phyloP scores from a whole-genome alignment of 2,329 filamentous ascomycete genomes.

The Cercospora brassicicola region DNA sequence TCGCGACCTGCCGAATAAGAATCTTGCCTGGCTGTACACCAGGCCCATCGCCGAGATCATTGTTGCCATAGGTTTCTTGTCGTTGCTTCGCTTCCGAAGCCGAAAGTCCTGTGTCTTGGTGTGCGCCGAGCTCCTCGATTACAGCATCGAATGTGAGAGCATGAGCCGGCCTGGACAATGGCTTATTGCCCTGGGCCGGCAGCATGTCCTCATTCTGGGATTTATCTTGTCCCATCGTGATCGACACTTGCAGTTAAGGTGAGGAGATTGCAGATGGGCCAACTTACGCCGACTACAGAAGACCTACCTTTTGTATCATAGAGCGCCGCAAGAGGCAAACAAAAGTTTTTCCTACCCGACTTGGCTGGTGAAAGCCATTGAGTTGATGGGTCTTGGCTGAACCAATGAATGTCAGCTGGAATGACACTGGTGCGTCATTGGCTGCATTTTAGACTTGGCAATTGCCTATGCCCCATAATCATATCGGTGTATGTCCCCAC shows the following conservation, averaged over 20 bases:
- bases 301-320: neutral
- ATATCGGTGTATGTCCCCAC: neutral
- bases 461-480: neutral
- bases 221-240: neutral
- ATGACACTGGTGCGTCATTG: constrained; percentile 1
- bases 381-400: neutral
- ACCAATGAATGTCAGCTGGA: neutral
- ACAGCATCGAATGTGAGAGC: constrained; percentile 55
- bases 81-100: constrained; percentile 62
- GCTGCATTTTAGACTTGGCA: neutral
- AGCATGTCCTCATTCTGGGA: neutral
- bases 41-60: constrained; percentile 70
- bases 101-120: constrained; percentile 66
- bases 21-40: constrained; percentile 71
- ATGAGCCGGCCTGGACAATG: constrained; percentile 63
- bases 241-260: neutral
- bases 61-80: constrained; percentile 61
- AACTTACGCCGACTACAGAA: neutral
- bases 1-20: constrained; percentile 68
- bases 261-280: neutral
- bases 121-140: constrained; percentile 59
- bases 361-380: neutral
- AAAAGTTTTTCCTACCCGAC: neutral
- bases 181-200: constrained; percentile 42
- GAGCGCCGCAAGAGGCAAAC: neutral